These are phyloP conservation scores for Microbotryum scabiosae DNA, from an alignment of 1,284 basidiomycete genomes.

Conservation along the genomic window DNA sequence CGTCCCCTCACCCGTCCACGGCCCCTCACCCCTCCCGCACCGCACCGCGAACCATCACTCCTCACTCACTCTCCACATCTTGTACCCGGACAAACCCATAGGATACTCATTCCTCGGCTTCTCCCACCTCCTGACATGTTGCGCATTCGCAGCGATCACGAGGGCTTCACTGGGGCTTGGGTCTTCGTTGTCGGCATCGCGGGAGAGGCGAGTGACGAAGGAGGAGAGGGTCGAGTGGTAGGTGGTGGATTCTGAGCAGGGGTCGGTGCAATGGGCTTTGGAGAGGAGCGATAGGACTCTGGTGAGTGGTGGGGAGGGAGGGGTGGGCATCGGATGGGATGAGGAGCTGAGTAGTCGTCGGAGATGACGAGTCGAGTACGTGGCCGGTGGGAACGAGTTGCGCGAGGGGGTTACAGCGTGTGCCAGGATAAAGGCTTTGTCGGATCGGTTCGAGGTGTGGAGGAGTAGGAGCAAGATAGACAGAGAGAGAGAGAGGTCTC, in stretches of 20 bases:
- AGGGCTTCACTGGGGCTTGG: conserved; percentile 11
- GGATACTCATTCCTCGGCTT: conserved; percentile 7
- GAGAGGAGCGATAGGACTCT: conserved; percentile 3
- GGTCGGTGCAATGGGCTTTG: conserved; percentile 4
- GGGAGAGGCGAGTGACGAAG: not conserved
- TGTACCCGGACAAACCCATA: conserved; percentile 13
- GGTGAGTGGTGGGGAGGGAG: conserved; percentile 6
- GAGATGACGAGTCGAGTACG: too few species aligned
- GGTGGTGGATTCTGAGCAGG: not conserved
- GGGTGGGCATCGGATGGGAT: not conserved
- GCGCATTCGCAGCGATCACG: conserved; percentile 9
- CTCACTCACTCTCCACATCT: conserved; percentile 21
- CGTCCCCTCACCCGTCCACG: too few species aligned
- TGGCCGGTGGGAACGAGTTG: too few species aligned
- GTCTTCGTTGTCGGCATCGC: too few species aligned
- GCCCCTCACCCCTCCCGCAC: too few species aligned
- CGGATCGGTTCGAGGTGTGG: too few species aligned
- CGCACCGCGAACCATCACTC: not conserved
- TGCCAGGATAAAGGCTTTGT: too few species aligned
- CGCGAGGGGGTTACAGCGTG: too few species aligned
- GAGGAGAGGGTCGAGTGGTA: conserved; percentile 14
- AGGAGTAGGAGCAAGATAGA: too few species aligned
- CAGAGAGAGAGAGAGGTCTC: too few species aligned
- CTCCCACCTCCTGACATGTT: conserved; percentile 21
- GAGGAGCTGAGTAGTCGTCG: too few species aligned